Base-by-base conservation (phyloP, 805 yeast genomes). In the Nakazawaea anatomiae region DNA sequence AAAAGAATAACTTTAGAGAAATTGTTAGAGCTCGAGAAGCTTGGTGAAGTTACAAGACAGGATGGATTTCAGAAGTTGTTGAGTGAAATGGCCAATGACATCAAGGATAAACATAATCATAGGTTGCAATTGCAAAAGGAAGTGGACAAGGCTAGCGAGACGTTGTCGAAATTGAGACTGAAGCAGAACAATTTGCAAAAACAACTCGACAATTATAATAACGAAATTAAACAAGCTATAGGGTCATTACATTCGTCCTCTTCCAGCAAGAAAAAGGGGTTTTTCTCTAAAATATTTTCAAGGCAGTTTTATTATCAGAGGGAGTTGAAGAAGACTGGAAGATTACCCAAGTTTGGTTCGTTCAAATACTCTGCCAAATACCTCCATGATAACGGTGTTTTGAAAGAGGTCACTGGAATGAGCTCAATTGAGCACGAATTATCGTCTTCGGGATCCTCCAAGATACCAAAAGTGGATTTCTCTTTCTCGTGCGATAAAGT, bases 61-160 rank as follows among this genome's bases (percentile, higher is more conserved):
- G 80, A 89, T 61, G 81, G 85, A 18, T 89, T 83, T 65, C 98
- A 94, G 62, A 82, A 79, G 27, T 62, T 94, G 11, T 67, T 94
- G 52, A 89, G 90, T 60, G 89, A 87, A 55, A 84, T 94, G 54
- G 96, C 97, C 0, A 68, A 76, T 49, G 97, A 92, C 55, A 89
- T 94, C 55, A 71, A 68, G 57, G 62, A 66, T 47, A 74, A 75
- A 57, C 75, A 72, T 55, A 61, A 68, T 9, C 79, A 74, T 54
- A 65, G 80, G 54, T 61, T 64, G 38, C 63, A 67, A 39, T 60
- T 81, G 9, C 69, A 69, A 28, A 61, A 66, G 14, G 79, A 77
- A 54, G 59, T 74, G 36, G 64, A 60, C 11, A 65, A 73, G 8
- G 74, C 79, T 9, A 54, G 65, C 30, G 71, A 68, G 10, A 74